Percentiles rank a stretch among this genome's conserved stretches.
These are phyloP conservation scores for Rhizopogon rudus DNA, from an alignment of 768 basidiomycete species.

Conservation along the genomic window DNA sequence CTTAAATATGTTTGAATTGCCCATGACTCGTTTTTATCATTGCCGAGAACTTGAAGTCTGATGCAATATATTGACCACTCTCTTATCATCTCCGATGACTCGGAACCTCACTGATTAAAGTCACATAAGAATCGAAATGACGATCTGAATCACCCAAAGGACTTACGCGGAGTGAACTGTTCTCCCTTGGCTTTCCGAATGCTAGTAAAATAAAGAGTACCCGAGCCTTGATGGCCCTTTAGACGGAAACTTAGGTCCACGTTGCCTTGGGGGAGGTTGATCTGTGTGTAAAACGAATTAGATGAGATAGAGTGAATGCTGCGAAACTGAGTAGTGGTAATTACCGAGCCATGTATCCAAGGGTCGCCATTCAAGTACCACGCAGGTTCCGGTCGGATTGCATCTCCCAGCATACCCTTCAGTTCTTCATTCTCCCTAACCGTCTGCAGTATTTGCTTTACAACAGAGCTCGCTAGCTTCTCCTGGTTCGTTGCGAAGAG, in stretches of 20 bases:
- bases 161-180: conserved; percentile 58
- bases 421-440: conserved; percentile 49
- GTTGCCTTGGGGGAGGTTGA: conserved; percentile 69
- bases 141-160: not conserved
- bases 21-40: not conserved
- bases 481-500: conserved; percentile 72
- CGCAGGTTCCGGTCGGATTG: conserved; percentile 30
- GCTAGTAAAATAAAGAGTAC: conserved; percentile 81
- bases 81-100: conserved; percentile 61
- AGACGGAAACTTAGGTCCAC: conserved; percentile 76
- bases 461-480: conserved; percentile 70
- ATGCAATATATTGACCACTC: conserved; percentile 31
- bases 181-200: conserved; percentile 71
- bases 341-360: conserved; percentile 60
- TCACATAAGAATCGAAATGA: not conserved
- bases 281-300: conserved; percentile 32
- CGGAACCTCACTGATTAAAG: conserved; percentile 53
- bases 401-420: conserved; percentile 55
- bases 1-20: no score
- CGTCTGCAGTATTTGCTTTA: conserved; percentile 58
- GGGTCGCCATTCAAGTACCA: conserved; percentile 74
- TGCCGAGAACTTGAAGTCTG: conserved; percentile 2
- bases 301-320: not conserved
- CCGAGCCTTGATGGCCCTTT: conserved; percentile 68
- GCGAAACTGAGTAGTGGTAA: conserved; percentile 16